Conservation (phyloP, 805 yeast genomes). For the Maudiozyma bulderi region DNA sequence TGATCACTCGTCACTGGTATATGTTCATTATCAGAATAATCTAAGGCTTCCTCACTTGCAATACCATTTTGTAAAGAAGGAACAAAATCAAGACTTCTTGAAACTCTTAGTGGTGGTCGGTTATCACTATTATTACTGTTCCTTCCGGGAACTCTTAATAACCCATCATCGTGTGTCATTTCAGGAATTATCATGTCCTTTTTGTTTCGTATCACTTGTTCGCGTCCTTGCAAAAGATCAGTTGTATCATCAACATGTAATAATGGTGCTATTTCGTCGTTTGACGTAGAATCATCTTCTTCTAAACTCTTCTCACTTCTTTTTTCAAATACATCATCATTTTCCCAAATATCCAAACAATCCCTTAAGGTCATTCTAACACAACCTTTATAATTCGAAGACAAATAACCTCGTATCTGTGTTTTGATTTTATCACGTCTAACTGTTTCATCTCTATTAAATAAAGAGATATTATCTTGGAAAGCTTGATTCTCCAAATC, state of each 20-base stretch:
- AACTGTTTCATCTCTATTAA: constrained; percentile 9
- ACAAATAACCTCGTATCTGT: constrained; percentile 17
- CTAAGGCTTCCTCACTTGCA: neutral
- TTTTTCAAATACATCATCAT: constrained; percentile 7
- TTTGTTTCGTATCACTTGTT: neutral
- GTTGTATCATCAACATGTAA: neutral
- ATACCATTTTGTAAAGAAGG: neutral
- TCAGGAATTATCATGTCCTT: neutral
- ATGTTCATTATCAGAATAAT: neutral
- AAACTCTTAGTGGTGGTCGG: neutral
- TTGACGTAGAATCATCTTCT: neutral
- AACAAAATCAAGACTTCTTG: neutral
- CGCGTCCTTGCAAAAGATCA: neutral
- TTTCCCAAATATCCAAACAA: constrained; percentile 24
- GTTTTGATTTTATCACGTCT: constrained; percentile 13
- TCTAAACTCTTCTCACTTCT: neutral
- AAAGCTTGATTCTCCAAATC: neutral
- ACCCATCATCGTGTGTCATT: neutral
- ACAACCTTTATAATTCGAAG: constrained; percentile 21
- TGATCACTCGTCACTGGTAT: no score
- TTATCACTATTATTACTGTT: neutral
- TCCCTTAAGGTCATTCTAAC: constrained; percentile 20
- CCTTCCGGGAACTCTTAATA: neutral
- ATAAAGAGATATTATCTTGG: constrained; percentile 8
- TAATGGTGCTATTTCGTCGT: neutral